Base-by-base conservation (phyloP, 2,329 filamentous ascomycete genomes). In the Exophiala oligosperma region DNA sequence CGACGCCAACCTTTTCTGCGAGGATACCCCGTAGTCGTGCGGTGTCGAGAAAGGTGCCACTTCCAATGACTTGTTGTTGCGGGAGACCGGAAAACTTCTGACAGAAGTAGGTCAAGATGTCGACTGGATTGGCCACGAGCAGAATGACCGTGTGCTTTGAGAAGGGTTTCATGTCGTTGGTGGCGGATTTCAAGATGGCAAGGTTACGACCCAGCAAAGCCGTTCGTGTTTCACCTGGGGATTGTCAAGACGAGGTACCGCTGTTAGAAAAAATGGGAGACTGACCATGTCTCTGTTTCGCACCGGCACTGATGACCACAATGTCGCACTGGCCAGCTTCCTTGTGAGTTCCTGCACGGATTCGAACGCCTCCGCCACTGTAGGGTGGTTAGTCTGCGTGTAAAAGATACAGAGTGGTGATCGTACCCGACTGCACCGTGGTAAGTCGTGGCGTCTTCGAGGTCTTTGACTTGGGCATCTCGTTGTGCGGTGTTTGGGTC, bases 281-380 rank as follows among this genome's bases (percentile, higher is more conserved):
- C 75, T 23, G 17, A 57, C 60, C 60, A 73, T 57, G 69, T 64
- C 62, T 75, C 68, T 80, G 76, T 66, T 78, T 82, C n/a, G 79
- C 79, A 35, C 81, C 81, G 0, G 81, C 80, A 0, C 80, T 82
- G 50, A 84, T 77, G 48, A 84, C 74, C 5, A 84, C 74, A 29
- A 84, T 77, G 64, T 84, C 80, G 47, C 78, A 78, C 66, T 81
- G 77, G n/a, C 76, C 73, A 1, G 80, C 80, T 62, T 84, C 81
- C 44, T 61, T 59, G 23, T 63, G 60, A 6, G 54, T 63, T 55
- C 47, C 60, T 6, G 32, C 37, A 17, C 60, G 57, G 21, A 63
- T 54, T 21, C 60, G 54, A 8, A 63, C 60, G 7, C 57, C 60
- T 17, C 60, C 57, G 21, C 57, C 57, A 7, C 60, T 63, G 32